Evolutionary conservation across 306 rosid genomes (phyloP), one percentile per base, ranked within the genome.

Genomic region (Dryas drummondii): DNA sequence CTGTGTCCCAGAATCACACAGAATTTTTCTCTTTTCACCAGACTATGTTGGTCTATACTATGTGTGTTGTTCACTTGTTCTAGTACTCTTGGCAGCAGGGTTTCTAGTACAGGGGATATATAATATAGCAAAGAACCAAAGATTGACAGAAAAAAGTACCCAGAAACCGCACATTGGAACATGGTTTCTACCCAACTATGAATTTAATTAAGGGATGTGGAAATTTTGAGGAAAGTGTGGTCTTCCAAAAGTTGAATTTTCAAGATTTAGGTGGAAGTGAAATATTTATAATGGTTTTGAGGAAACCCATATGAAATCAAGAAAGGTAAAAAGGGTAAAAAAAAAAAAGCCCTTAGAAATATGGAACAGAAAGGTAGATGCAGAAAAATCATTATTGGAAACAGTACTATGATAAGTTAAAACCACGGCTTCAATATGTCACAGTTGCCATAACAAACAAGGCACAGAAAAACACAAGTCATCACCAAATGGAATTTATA

Each of bases 201-300:
- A 66, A 44, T 52, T 66, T 72, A 48, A 42, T 64, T 78, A 68
- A 50, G 56, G 56, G 70, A 37, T 58, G 37, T 41, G 50, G 63
- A 66, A 17, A 70, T 47, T 45, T 66, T 44, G 64, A 68, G 66
- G 71, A 59, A 19, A 45, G n/a, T 67, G 83, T 68, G 84, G 85
- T 84, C 85, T 79, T 79, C 86, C 76, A 86, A 70, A 79, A 71
- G 56, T 82, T 66, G 41, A 50, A 70, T 47, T 81, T 71, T 64
- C 87, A 76, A 86, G 73, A 82, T 62, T 78, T 61, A 49, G 74
- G 49, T 78, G 70, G 17, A 71, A 85, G 3, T 32, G 37, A 78
- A 71, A 67, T 72, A 45, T 49, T 63, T 50, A 8, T 42, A 8
- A 53, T 66, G 6, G 7, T 76, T 5, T 50, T 66, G 55, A 79